Percentiles rank a stretch among this genome's conserved stretches.
Conservation (phyloP, 176 grass and related monocot species). For the Melocanna baccifera region DNA sequence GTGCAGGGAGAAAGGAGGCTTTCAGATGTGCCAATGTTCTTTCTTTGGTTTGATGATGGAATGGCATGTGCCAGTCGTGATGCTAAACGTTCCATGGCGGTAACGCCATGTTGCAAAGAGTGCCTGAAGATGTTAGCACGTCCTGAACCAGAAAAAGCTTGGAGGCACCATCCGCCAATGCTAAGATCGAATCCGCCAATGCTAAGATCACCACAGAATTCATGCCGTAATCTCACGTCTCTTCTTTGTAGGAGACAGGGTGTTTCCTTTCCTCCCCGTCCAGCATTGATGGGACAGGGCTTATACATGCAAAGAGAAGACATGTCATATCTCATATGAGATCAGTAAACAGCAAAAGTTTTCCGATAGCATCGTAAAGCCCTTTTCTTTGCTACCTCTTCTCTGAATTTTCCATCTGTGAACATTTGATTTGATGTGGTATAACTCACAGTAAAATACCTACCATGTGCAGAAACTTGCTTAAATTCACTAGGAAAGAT, state of each 20-base stretch:
- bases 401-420: not conserved
- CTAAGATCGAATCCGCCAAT: slow-evolving; percentile 6
- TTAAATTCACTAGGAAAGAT: not conserved
- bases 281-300: not conserved
- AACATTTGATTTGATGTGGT: not conserved
- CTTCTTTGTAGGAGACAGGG: not conserved
- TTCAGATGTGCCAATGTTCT: not conserved
- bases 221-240: not conserved
- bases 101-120: not conserved
- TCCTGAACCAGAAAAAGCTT: not conserved
- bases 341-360: not conserved
- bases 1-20: not conserved
- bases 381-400: not conserved
- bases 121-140: not conserved
- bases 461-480: not conserved
- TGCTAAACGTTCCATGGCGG: not conserved
- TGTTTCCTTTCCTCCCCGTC: not conserved
- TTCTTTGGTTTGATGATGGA: not conserved
- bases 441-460: not conserved
- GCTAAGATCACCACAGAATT: not conserved
- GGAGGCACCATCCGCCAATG: not conserved
- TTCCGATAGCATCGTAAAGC: not conserved
- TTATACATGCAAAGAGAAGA: not conserved
- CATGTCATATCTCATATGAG: not conserved
- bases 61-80: not conserved